Conservation (phyloP, 306 rosid genomes). For the Medicago lupulina region DNA sequence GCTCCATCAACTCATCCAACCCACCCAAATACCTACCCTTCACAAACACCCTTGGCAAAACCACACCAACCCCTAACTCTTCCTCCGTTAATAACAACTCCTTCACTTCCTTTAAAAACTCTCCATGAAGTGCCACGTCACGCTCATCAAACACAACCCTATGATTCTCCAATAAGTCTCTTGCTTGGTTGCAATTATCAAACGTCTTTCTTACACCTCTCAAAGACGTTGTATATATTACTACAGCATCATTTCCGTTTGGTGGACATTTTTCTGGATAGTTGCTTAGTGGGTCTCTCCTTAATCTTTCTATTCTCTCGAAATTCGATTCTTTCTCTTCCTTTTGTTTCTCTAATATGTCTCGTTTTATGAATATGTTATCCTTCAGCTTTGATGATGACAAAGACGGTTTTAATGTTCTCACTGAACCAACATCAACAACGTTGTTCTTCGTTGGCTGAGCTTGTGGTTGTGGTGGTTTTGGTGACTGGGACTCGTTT, state of each 20-base stretch:
- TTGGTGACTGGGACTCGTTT: not conserved
- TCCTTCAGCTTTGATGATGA: slow-evolving; percentile 49
- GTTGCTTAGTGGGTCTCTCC: slow-evolving; percentile 61
- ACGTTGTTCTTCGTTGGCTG: not conserved
- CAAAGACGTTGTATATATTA: slow-evolving; percentile 88
- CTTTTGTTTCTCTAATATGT: slow-evolving; percentile 67
- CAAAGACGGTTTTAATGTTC: not conserved
- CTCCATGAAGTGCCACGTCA: slow-evolving; percentile 85
- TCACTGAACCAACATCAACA: not conserved
- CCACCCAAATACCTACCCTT: slow-evolving; percentile 92
- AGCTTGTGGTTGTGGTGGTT: not conserved
- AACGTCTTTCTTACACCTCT: slow-evolving; percentile 77
- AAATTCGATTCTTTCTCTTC: slow-evolving; percentile 54
- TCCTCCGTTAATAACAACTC: slow-evolving; percentile 38
- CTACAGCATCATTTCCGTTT: slow-evolving; percentile 67
- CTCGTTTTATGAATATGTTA: slow-evolving; percentile 72
- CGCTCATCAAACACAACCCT: slow-evolving; percentile 78
- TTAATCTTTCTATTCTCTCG: slow-evolving; percentile 42
- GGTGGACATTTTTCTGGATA: slow-evolving; percentile 82
- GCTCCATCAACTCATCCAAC: slow-evolving; percentile 56
- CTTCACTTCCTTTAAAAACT: slow-evolving; percentile 65
- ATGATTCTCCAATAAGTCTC: slow-evolving; percentile 63
- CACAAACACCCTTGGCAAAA: slow-evolving; percentile 73
- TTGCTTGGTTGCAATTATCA: slow-evolving; percentile 73
- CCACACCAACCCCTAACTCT: slow-evolving; percentile 5